phyloP scores from a whole-genome alignment of 768 basidiomycete species.

The Hygrocybe coccinea region DNA sequence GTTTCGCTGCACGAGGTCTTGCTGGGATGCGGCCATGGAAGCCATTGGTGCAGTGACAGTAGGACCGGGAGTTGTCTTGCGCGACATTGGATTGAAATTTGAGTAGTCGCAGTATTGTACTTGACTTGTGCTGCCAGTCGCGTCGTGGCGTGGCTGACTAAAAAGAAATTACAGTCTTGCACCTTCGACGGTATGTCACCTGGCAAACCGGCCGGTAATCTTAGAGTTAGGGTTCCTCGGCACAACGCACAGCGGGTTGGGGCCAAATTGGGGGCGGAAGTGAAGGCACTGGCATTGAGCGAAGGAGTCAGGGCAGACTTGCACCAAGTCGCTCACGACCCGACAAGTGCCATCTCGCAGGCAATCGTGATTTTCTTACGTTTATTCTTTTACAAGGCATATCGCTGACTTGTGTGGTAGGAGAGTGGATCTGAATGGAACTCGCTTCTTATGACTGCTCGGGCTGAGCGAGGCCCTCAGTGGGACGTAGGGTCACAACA shows the following conservation, averaged over 20 bases:
- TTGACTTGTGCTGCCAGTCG: no score
- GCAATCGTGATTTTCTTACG: slow-evolving; percentile 55
- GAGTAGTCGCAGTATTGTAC: no score
- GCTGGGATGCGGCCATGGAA: slow-evolving; percentile 50
- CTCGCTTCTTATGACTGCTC: slow-evolving; percentile 68
- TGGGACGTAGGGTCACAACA: slow-evolving; percentile 87
- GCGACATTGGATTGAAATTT: no score
- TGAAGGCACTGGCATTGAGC: slow-evolving; percentile 50
- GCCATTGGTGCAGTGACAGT: not conserved
- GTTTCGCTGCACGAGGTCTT: slow-evolving; percentile 66
- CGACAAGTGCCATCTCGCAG: slow-evolving; percentile 44
- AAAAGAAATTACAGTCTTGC: not conserved
- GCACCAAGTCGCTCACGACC: slow-evolving; percentile 58
- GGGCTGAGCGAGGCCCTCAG: slow-evolving; percentile 78
- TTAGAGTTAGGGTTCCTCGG: slow-evolving; percentile 65
- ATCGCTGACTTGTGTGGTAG: slow-evolving; percentile 16
- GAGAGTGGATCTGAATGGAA: slow-evolving; percentile 87
- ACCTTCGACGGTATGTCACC: slow-evolving; percentile 47
- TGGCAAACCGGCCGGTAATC: slow-evolving; percentile 48
- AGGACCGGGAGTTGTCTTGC: not conserved
- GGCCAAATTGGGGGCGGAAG: slow-evolving; percentile 54
- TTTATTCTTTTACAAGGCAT: not conserved
- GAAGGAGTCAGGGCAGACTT: slow-evolving; percentile 51
- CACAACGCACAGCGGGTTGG: slow-evolving; percentile 73
- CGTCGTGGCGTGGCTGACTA: no score